These are phyloP conservation scores for Myxozyma melibiosi DNA, from an alignment of 805 yeast genomes.

Conservation along the genomic window DNA sequence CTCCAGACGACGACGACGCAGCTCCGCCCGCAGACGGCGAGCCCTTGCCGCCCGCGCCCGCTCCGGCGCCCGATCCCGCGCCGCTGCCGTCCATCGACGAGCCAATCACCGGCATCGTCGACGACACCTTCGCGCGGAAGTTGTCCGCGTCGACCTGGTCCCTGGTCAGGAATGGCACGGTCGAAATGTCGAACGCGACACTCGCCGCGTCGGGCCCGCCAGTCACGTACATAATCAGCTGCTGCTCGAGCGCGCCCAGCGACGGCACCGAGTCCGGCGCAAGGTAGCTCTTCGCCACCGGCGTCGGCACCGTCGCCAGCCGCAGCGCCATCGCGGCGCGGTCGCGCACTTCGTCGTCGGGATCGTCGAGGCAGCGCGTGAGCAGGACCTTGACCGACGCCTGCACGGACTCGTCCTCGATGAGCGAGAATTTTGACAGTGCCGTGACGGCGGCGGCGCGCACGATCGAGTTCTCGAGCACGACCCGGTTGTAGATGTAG, in stretches of 20 bases:
- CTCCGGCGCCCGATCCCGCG: background rate
- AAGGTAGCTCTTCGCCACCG: constrained; percentile 52
- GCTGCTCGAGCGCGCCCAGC: constrained; percentile 74
- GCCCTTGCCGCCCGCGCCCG: constrained; percentile 37
- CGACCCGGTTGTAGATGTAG: constrained; percentile 95
- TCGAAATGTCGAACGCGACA: constrained; percentile 70
- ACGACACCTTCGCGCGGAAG: constrained; percentile 54
- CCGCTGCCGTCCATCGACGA: constrained; percentile 31
- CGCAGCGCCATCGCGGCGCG: constrained; percentile 86
- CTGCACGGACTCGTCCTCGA: constrained; percentile 66
- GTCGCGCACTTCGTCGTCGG: constrained; percentile 96
- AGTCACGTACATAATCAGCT: constrained; percentile 69
- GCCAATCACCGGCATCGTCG: constrained; percentile 32
- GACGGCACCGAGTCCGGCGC: constrained; percentile 71
- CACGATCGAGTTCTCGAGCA: constrained; percentile 90
- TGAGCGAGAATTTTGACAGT: constrained; percentile 83
- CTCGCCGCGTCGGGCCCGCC: constrained; percentile 49
- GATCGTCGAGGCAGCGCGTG: constrained; percentile 80
- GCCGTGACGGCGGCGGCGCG: constrained; percentile 96
- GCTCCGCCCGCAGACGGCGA: constrained; percentile 25
- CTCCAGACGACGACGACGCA: constrained; percentile 17
- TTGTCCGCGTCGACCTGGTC: constrained; percentile 45
- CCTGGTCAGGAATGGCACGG: constrained; percentile 56
- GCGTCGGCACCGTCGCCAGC: constrained; percentile 49
- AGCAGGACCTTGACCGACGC: constrained; percentile 74